Evolutionary conservation across 73 alveolate genomes (phyloP), one percentile per base, ranked within the genome.

Genomic region (Breviolum minutum): DNA sequence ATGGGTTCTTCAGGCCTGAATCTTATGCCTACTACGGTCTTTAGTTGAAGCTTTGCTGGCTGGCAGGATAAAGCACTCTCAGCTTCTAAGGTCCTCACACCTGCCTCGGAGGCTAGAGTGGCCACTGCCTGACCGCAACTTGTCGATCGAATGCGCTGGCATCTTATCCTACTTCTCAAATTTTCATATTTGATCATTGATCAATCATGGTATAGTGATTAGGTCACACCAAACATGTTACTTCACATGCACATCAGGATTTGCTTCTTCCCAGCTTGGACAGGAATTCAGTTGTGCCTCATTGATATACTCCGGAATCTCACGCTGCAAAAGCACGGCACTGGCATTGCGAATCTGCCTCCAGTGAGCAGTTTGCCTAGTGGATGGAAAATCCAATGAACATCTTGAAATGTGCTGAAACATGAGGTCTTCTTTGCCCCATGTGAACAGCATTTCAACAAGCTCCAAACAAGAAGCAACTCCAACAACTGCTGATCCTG

Each of bases 241-340:
- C 54, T 40, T 40, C 54, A 0, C 54, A 40, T 40, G 54, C 54
- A 40, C 54, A 40, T 40, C 54, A 40, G 54, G 54, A 3, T 40
- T 40, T 40, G 54, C 54, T 40, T 40, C 54, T 40, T 40, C 54
- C 5, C 54, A 40, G 54, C 54, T 40, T 40, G 54, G 54, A 40
- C 54, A 40, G 54, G 54, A 40, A 40, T 40, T 40, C 54, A 40
- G 54, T 40, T 40, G 54, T 68, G 69, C 98, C 98, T 92, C 98
- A 22, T 92, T 92, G 90, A 92, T 80, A 66, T 92, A 92, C 98
- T 92, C 87, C 40, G 98, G 98, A 79, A 92, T 92, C 98, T 92
- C 98, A 10, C 87, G 98, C 79, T 92, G 98, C 77, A 92, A 69
- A 7, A 92, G 98, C 90, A 92, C 98, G 60, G 98, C 98, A 54